Evolutionary conservation across 805 yeast genomes (phyloP), one percentile per base, ranked within the genome.

Genomic region (Lipomyces japonicus): DNA sequence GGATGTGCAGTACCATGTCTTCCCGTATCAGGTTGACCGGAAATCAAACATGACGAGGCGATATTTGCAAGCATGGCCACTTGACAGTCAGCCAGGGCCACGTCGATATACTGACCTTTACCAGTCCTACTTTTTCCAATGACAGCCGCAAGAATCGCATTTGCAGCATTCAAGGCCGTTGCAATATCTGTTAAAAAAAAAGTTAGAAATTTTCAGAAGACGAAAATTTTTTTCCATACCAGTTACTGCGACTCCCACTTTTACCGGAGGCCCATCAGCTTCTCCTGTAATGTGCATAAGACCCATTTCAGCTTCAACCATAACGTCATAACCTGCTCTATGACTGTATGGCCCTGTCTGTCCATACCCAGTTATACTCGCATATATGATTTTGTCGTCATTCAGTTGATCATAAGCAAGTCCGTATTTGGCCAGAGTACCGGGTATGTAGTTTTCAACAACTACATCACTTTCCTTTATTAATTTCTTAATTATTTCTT

Each of bases 271-370:
- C 23, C 74, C 69, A 30, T 67, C 65, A 4, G 68, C 67, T 42
- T 68, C 65, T 16, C 75, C 75, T 0, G 74, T 71, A 53, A 71
- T 71, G 52, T 70, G 74, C 75, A 71, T 71, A 39, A 71, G 63
- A 2, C 75, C 75, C 57, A 70, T 68, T 54, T 71, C 75, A 5
- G 75, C 75, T 54, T 71, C 75, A 4, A 71, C 74, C 75, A 71
- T 71, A 39, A 71, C 73, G 44, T 70, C 74, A 59, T 71, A 71
- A 18, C 75, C 75, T 2, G 75, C 72, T 12, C 75, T 62, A 26
- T 59, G 48, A 5, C 62, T 51, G 55, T 62, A 68, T 4, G 74
- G 74, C 0, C 74, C 74, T 1, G 70, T 65, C 47, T 71, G 75
- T 30, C 75, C 75, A 48, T 71, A 71, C 3, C 75, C 75, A 1